Base-by-base conservation (phyloP, 352 stramenopile genomes). In the Phytopythium cucurbitacearum region DNA sequence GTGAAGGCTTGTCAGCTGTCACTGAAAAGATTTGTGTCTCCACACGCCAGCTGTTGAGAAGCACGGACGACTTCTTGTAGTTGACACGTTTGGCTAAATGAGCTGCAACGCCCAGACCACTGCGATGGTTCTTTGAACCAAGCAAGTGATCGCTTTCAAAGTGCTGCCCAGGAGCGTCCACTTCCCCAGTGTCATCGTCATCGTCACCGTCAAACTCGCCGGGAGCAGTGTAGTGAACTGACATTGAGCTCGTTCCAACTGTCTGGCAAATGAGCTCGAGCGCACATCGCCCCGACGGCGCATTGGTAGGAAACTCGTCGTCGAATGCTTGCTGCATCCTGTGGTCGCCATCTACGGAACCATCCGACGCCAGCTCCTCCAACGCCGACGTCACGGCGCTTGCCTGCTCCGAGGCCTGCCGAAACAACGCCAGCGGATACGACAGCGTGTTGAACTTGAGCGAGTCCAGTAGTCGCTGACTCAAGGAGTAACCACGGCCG, bases 31-130 rank as follows among this genome's bases (percentile, higher is more conserved):
- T 76, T 28, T 76, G 84, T 0, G 76, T 86, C 53, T 88, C 77
- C 9, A 92, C 82, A 45, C 73, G 74, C 82, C 82, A 92, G 38
- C 59, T 85, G 16, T 91, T 74, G 21, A 80, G 84, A 33, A 89
- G 53, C 60, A 79, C 67, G 2, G 76, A 78, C 0, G 70, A 71
- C 34, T 82, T 87, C 15, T 77, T 66, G 36, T 79, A 79, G 33
- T 68, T 77, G 3, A 87, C 62, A 21, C 78, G 77, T 55, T 87
- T 87, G 4, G 81, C 80, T 33, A 91, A 62, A 42, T 91, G 81
- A 4, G 79, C 76, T 9, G 79, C 75, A 44, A 91, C 89, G 1
- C 80, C 80, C 13, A 73, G 77, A 16, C 78, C 68, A 46, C 74
- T 67, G 46, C 83, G 84, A 21, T 86, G 50, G 46, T 53, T 80